phyloP scores from a whole-genome alignment of 805 yeast species.

The Torulaspora delbrueckii region DNA sequence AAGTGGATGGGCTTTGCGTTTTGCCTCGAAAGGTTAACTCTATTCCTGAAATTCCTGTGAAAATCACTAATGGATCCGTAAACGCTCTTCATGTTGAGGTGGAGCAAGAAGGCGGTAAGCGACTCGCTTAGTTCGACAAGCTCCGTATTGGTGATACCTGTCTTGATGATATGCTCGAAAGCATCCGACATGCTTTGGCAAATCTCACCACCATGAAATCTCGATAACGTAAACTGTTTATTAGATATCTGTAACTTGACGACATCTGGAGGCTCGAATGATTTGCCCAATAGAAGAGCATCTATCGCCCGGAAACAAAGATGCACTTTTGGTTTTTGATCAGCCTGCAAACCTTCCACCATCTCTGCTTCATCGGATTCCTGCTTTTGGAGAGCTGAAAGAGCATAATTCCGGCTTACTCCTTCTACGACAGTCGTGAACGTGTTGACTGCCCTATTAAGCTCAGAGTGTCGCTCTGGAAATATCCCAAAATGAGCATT shows the following conservation, averaged over 20 bases:
- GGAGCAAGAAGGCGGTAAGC: constrained; percentile 21
- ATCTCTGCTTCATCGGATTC: not conserved
- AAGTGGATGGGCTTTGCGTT: constrained; percentile 34
- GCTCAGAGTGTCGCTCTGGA: constrained; percentile 5
- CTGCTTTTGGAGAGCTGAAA: constrained; percentile 1
- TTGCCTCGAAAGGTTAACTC: constrained; percentile 18
- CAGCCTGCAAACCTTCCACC: not conserved
- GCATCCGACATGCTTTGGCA: constrained; percentile 9
- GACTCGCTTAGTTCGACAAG: constrained; percentile 14
- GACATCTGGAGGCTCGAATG: constrained; percentile 17
- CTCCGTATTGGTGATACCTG: constrained; percentile 29
- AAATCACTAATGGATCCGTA: constrained; percentile 21
- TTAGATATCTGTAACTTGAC: constrained; percentile 15
- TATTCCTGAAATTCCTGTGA: constrained; percentile 27
- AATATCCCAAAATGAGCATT: not conserved
- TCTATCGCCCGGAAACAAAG: constrained; percentile 10
- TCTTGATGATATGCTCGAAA: constrained; percentile 21
- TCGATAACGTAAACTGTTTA: constrained; percentile 20
- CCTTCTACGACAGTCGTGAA: constrained; percentile 31
- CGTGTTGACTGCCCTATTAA: constrained; percentile 16
- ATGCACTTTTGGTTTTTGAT: not conserved
- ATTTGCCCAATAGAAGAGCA: constrained; percentile 13
- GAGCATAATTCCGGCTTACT: constrained; percentile 18
- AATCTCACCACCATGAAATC: constrained; percentile 10
- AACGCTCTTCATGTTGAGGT: constrained; percentile 19